Base-by-base conservation (phyloP, 192 early-diverging fungal genomes). In the Geranomyces variabilis region DNA sequence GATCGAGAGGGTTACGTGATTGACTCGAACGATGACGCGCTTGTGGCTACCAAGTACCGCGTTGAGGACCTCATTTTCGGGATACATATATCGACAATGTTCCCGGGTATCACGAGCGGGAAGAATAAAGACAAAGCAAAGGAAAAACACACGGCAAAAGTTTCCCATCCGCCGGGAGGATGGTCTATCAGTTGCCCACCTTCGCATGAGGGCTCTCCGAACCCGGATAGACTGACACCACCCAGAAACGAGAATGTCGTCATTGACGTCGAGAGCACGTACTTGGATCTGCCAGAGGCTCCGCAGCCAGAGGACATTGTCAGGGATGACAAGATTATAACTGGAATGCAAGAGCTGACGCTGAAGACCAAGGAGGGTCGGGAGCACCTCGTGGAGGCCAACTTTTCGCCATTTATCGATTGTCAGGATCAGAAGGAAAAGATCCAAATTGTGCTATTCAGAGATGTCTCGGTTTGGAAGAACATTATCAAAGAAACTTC, bases 401-500 rank as follows among this genome's bases (percentile, higher is more conserved):
- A 74, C 46, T 75, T 79, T 55, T 74, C 71, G 14, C 71, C 67
- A 26, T 34, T 66, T 66, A 70, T 78, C 29, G 66, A 73, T 26
- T 73, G 65, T 14, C 43, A 74, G 15, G 55, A 57, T 26, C 53
- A 66, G 36, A 67, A 55, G 45, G 65, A 73, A 30, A 41, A 49
- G 43, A 57, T 78, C 21, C 77, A 79, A 41, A 66, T 75, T 15
- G 58, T 79, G 34, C 34, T 79, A 51, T 70, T 79, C 33, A 30
- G 77, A 29, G 77, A 79, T 36, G 63, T 70, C 1, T 69, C 68
- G 13, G 47, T 33, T 36, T 58, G 69, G 67, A 71, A 63, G 63
- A 36, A 41, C 21, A 53, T 36, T 14, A 62, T 71, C 30, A 15
- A 51, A 31, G 73, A 74, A 15, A 66, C 59, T 13, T 15, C 66